Percentiles rank a stretch among this genome's conserved stretches.
Evolutionary conservation across 2,329 filamentous ascomycete species (phyloP).

Genomic region (Cryoendolithus antarcticus): DNA sequence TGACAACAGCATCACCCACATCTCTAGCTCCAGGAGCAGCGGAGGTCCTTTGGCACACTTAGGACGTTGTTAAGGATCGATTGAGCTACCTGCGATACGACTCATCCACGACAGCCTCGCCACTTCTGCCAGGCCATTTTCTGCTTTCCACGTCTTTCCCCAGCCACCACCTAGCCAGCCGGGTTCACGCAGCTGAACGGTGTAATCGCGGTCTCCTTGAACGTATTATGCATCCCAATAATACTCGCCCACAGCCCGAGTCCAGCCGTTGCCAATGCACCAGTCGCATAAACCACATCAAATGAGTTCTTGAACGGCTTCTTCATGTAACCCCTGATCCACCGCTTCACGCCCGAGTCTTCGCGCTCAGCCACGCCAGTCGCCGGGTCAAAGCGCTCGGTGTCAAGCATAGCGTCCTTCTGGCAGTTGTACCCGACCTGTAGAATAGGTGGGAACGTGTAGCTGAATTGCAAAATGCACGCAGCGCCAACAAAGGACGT

Average conservation of each 20-base stretch:
- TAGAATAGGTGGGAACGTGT: slow-evolving; percentile 44
- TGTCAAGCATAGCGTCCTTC: slow-evolving; percentile 32
- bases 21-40: too few species aligned
- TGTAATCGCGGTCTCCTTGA: slow-evolving; percentile 8
- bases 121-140: too few species aligned
- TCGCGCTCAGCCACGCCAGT: slow-evolving; percentile 26
- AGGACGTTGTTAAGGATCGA: too few species aligned
- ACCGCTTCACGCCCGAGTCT: slow-evolving; percentile 31
- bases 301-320: slow-evolving; percentile 24
- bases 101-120: too few species aligned
- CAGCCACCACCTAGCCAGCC: too few species aligned
- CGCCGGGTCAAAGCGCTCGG: slow-evolving; percentile 32
- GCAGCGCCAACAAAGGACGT: slow-evolving; percentile 39
- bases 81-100: too few species aligned
- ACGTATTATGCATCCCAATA: slow-evolving; percentile 20
- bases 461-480: slow-evolving; percentile 47
- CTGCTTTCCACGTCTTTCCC: too few species aligned
- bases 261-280: slow-evolving; percentile 25
- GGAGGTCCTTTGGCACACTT: too few species aligned
- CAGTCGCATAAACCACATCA: slow-evolving; percentile 28
- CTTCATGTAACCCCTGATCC: slow-evolving; percentile 28
- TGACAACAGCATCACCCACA: too few species aligned
- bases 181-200: slow-evolving; percentile 6
- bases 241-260: slow-evolving; percentile 31
- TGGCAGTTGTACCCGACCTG: slow-evolving; percentile 35